Evolutionary conservation across 768 basidiomycete species (phyloP).

Genomic region (Tremella fuciformis): DNA sequence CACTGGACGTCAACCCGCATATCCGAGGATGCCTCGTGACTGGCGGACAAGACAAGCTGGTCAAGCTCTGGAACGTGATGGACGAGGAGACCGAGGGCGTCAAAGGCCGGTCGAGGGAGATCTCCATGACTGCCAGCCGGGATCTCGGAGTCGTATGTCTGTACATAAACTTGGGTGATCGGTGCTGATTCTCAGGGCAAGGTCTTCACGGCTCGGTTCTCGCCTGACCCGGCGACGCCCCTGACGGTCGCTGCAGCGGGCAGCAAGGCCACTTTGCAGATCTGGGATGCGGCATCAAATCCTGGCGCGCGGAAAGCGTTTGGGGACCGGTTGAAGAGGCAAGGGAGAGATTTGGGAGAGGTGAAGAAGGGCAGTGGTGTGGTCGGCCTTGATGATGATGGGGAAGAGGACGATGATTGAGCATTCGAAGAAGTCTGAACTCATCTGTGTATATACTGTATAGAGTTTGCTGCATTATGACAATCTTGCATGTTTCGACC

Average conservation of each 20-base stretch:
- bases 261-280: conserved; percentile 85
- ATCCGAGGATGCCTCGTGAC: conserved; percentile 87
- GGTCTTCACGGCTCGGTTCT: conserved; percentile 87
- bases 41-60: conserved; percentile 85
- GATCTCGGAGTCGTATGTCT: conserved; percentile 80
- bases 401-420: conserved; percentile 30
- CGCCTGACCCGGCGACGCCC: conserved; percentile 76
- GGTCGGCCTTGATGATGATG: conserved; percentile 56
- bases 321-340: conserved; percentile 68
- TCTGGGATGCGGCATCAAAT: conserved; percentile 92
- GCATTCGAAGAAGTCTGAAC: neutral
- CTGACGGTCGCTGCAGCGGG: conserved; percentile 91
- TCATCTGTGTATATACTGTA: no score
- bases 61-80: conserved; percentile 89
- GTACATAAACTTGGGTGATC: neutral
- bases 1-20: conserved; percentile 85
- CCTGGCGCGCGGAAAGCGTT: conserved; percentile 78
- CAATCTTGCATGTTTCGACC: no score
- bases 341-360: conserved; percentile 61
- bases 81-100: conserved; percentile 55
- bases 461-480: no score
- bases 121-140: conserved; percentile 52
- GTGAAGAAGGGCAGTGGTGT: conserved; percentile 50
- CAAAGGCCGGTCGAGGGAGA: conserved; percentile 42
- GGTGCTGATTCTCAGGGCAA: conserved; percentile 66